A percentile compares a stretch with the other conserved stretches of the same genome.
These are phyloP conservation scores for Malbranchea zuffiana DNA, from an alignment of 2,329 filamentous ascomycete species.

Conservation along the genomic window DNA sequence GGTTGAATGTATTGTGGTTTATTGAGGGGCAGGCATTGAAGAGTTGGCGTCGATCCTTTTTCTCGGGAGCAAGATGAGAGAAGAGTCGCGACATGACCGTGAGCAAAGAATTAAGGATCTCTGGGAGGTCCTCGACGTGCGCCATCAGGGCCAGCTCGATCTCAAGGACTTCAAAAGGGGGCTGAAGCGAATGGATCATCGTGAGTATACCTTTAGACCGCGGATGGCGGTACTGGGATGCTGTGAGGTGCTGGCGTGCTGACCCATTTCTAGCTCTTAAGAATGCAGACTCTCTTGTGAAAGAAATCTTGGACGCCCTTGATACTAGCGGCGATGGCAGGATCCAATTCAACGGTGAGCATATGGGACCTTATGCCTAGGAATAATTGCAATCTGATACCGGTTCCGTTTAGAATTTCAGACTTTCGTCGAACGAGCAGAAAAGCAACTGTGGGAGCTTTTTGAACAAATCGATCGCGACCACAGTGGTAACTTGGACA, in stretches of 20 bases:
- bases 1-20: slow-evolving; percentile 11
- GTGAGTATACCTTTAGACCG: slow-evolving; percentile 49
- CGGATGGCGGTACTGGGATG: too few species aligned
- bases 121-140: slow-evolving; percentile 72
- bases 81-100: slow-evolving; percentile 65
- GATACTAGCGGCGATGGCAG: slow-evolving; percentile 79
- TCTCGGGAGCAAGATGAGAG: slow-evolving; percentile 47
- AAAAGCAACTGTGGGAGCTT: slow-evolving; percentile 67
- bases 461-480: slow-evolving; percentile 83
- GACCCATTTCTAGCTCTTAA: slow-evolving; percentile 52
- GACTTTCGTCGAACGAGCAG: slow-evolving; percentile 75
- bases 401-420: slow-evolving; percentile 64
- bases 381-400: background rate
- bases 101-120: slow-evolving; percentile 73
- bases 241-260: too few species aligned
- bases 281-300: slow-evolving; percentile 78
- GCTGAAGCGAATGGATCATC: slow-evolving; percentile 80
- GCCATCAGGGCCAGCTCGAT: slow-evolving; percentile 68
- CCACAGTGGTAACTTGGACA: slow-evolving; percentile 74
- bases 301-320: slow-evolving; percentile 67
- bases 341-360: slow-evolving; percentile 78
- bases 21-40: slow-evolving; percentile 10
- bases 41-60: background rate
- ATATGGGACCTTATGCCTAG: slow-evolving; percentile 7
- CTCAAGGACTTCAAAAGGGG: slow-evolving; percentile 74